Base-by-base conservation (phyloP, 108 stramenopile genomes). In the Cyclostephanos tholiformis region DNA sequence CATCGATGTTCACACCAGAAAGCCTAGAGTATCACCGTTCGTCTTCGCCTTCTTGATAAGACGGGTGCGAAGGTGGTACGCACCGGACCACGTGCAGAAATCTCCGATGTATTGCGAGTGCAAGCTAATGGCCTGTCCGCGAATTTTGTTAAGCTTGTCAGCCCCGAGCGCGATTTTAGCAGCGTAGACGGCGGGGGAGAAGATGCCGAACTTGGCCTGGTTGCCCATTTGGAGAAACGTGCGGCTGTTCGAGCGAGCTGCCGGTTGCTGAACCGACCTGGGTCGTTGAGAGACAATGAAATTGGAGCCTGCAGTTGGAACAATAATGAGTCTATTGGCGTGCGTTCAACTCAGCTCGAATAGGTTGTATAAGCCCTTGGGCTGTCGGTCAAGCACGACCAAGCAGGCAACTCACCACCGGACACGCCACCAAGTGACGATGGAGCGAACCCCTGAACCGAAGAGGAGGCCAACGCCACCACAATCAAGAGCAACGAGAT, bases 161-260 rank as follows among this genome's bases (percentile, higher is more conserved):
- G 81, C 72, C 66, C 95, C 95, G 61, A 95, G 86, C 14, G 84
- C 91, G 78, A 97, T 64, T 83, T 96, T 97, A 55, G 97, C 97
- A 19, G 63, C 97, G 66, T 96, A 94, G 8, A 97, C 98, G n/a
- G 96, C 98, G 27, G 97, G 97, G 36, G 96, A 97, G 84, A 97
- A 99, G 25, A 97, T 65, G 41, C 98, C 98, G 76, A 99, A 99
- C 79, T 97, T 99, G 56, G 97, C 92, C 75, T 83, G 70, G 29
- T 83, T 84, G 66, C 91, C 91, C 91, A 91, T 91, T 56, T 83
- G 85, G 46, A 94, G 76, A 23, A 60, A 51, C 63, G 66, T 58
- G 26, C 50, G 38, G 78, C 71, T 51, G 77, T 67, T 66, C 60
- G 72, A 65, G 61, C 86, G 69, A 49, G 76, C 55, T 2, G 68